Percentiles rank a stretch among this genome's conserved stretches.
phyloP scores from a whole-genome alignment of 257 asterid species.

The Salvia splendens region DNA sequence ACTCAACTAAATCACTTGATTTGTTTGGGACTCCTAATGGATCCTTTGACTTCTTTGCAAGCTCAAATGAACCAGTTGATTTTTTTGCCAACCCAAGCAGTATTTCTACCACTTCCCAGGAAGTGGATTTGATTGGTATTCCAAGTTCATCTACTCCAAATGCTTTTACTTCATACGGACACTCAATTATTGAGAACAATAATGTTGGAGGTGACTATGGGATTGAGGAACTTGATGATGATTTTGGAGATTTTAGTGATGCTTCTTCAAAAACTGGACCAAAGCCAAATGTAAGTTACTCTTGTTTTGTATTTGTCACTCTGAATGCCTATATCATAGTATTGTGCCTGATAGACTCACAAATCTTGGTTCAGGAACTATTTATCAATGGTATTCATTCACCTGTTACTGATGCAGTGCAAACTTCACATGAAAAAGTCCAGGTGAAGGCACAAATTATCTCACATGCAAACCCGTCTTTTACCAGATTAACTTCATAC shows the following conservation, averaged over 20 bases:
- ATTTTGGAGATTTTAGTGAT: constrained; percentile 65
- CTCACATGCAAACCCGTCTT: constrained; percentile 12
- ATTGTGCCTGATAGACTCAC: constrained; percentile 21
- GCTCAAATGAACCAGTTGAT: constrained; percentile 43
- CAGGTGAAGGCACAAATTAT: constrained; percentile 35
- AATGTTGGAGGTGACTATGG: constrained; percentile 34
- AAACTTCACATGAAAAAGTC: constrained; percentile 28
- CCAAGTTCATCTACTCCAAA: constrained; percentile 37
- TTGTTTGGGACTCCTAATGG: constrained; percentile 45
- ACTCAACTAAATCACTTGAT: constrained; percentile 35
- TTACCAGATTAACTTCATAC: constrained; percentile 1
- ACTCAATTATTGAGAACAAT: constrained; percentile 36
- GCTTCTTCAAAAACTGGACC: constrained; percentile 53
- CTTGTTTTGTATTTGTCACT: background rate
- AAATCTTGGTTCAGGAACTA: constrained; percentile 40
- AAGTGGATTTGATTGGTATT: constrained; percentile 39
- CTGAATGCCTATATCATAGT: constrained; percentile 5
- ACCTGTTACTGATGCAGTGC: constrained; percentile 28
- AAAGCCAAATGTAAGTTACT: constrained; percentile 45
- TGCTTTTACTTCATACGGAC: constrained; percentile 36
- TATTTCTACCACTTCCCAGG: constrained; percentile 38
- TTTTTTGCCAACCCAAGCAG: constrained; percentile 43
- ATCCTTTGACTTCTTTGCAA: constrained; percentile 36
- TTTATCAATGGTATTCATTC: constrained; percentile 27
- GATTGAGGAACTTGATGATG: constrained; percentile 52